Conservation (phyloP, 805 yeast species). For the Allodekkera sacchari region DNA sequence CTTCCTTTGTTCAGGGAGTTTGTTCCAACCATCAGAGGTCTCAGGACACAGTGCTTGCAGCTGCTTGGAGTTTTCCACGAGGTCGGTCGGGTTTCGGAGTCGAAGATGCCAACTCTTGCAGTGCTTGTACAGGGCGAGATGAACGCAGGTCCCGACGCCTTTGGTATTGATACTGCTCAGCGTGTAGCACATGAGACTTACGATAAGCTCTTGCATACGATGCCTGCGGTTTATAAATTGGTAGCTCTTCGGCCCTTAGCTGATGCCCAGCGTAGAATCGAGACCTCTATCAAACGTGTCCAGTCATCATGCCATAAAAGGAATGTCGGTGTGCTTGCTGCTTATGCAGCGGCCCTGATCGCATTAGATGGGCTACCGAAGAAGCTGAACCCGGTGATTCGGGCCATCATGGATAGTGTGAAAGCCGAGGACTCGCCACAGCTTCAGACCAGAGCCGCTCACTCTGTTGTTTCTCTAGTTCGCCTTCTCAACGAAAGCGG, state of each 20-base stretch:
- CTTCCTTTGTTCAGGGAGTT: constrained; percentile 69
- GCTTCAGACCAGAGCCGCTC: constrained; percentile 66
- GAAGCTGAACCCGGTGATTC: constrained; percentile 80
- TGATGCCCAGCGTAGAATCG: constrained; percentile 66
- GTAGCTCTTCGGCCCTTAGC: constrained; percentile 64
- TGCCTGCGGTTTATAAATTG: constrained; percentile 66
- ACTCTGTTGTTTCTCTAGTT: constrained; percentile 57
- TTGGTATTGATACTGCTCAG: constrained; percentile 71
- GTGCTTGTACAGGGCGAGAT: constrained; percentile 89
- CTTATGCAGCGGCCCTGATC: constrained; percentile 68
- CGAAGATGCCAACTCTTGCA: constrained; percentile 74
- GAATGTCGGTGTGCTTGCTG: constrained; percentile 56
- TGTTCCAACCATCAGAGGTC: constrained; percentile 76
- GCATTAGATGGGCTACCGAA: constrained; percentile 64
- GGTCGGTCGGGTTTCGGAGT: constrained; percentile 61
- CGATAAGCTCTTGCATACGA: constrained; percentile 50
- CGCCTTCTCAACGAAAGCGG: constrained; percentile 44
- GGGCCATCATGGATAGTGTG: constrained; percentile 87
- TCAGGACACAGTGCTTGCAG: constrained; percentile 82
- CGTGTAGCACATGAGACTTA: constrained; percentile 55
- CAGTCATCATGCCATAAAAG: constrained; percentile 41
- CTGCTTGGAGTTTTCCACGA: constrained; percentile 71
- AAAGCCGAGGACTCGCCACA: constrained; percentile 62
- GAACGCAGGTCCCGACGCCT: constrained; percentile 92
- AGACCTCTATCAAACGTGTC: constrained; percentile 62